Evolutionary conservation across 371 early-diverging fungal species (phyloP), one percentile per base, ranked within the genome.

Genomic region (Lichtheimia hyalospora): DNA sequence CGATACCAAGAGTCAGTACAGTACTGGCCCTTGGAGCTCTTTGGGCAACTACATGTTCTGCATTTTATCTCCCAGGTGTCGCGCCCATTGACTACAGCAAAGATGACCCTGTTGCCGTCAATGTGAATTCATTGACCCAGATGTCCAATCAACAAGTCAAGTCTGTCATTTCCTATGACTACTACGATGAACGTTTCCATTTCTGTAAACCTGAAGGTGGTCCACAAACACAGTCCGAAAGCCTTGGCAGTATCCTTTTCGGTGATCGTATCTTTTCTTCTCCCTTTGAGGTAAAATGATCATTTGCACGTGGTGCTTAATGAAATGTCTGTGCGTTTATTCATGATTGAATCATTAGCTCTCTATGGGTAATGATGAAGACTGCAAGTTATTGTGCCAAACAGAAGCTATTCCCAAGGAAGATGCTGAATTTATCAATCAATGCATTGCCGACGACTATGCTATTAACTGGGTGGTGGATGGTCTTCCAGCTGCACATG

Each of bases 41-140:
- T n/a, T 39, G 25, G 48, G 15, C 21, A 12, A 41, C 23, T 13
- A 43, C 61, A 46, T 60, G 66, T 60, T 58, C 65, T 13, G 85
- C 77, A 5, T 95, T 96, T 74, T 97, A 97, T 63, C 77, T 97
- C 34, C 97, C 97, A 1, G 97, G 97, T 40, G 92, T 97, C 43
- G 96, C 95, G 1, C 97, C 97, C 8, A 82, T 84, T 52, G 92
- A 96, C 71, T 97, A 95, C 70, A 68, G 64, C 18, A 56, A 63
- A 16, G 85, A 83, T 12, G 88, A 84, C 51, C 60, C 61, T 40
- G 95, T 97, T 15, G 84, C 86, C 10, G 74, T 96, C 34, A 81
- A 81, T 60, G 96, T 96, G 28, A 97, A 97, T 64, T 87, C 95
- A 14, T 81, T 96, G 28, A 86, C 92, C 4, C 94, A 96, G 2